Percentiles rank a stretch among this genome's conserved stretches.
These are phyloP conservation scores for Mycocentrospora acerina DNA, from an alignment of 2,329 filamentous ascomycete species.

Conservation along the genomic window DNA sequence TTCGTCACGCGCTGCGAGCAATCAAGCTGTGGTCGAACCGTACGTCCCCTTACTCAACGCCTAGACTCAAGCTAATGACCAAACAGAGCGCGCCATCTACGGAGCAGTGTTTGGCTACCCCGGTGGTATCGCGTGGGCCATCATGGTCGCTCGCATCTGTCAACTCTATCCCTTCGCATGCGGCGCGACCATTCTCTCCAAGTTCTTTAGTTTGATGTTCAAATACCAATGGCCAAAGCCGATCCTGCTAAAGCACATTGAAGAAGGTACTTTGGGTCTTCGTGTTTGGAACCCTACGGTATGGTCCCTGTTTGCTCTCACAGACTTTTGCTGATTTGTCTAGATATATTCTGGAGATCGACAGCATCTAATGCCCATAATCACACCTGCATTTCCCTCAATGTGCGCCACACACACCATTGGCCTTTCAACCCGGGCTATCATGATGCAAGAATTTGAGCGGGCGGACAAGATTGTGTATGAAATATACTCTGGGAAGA, in stretches of 20 bases:
- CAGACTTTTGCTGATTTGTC: slow-evolving; percentile 4
- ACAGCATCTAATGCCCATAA: slow-evolving; percentile 94
- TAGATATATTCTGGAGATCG: slow-evolving; percentile 77
- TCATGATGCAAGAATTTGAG: slow-evolving; percentile 81
- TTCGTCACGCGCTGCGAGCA: slow-evolving; percentile 82
- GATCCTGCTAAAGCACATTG: slow-evolving; percentile 85
- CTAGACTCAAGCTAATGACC: slow-evolving; percentile 9
- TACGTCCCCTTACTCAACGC: slow-evolving; percentile 24
- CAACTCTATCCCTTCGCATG: slow-evolving; percentile 94
- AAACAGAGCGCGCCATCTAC: slow-evolving; percentile 75
- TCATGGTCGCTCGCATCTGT: slow-evolving; percentile 93
- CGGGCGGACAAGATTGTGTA: slow-evolving; percentile 76
- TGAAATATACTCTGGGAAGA: slow-evolving; percentile 74
- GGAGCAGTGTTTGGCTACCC: slow-evolving; percentile 96
- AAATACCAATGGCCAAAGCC: slow-evolving; percentile 94
- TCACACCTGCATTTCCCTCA: slow-evolving; percentile 94
- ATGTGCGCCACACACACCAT: slow-evolving; percentile 99
- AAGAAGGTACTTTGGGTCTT: slow-evolving; percentile 76
- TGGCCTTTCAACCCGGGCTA: slow-evolving; percentile 77
- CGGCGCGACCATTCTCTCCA: slow-evolving; percentile 82
- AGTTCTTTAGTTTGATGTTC: slow-evolving; percentile 91
- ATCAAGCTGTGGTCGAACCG: slow-evolving; percentile 96
- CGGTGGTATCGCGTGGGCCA: slow-evolving; percentile 96
- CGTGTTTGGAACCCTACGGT: slow-evolving; percentile 94
- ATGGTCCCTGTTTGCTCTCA: slow-evolving; percentile 27